Evolutionary conservation across 345 rosid species (phyloP), one percentile per base, ranked within the genome.

Genomic region (Pistacia integerrima): DNA sequence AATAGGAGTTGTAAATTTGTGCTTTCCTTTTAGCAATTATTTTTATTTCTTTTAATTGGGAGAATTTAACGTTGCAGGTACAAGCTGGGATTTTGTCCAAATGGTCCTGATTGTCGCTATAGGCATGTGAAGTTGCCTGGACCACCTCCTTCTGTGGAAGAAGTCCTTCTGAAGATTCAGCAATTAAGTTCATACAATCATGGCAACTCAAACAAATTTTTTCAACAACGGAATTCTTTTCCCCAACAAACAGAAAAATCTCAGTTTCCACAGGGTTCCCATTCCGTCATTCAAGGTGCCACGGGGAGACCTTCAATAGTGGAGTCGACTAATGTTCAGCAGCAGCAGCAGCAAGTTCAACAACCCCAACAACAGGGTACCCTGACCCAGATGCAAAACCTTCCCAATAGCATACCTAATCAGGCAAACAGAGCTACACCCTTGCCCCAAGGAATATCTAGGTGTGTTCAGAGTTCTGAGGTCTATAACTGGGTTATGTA

Each of bases 391-490:
- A 77, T 85, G 67, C 97, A 85, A 79, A 92, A 77, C 86, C 80
- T 90, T 80, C 75, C 88, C 63, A 84, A 79, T 78, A 83, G 85
- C 61, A 78, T 67, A 67, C 85, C 93, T 61, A 88, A 85, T 76
- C 97, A 85, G 84, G 76, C 87, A 28, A 92, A 86, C 93, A 90
- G 87, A 88, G 82, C 93, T 66, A 82, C 86, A 70, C 89, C 94
- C 80, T 90, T 97, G 92, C 98, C 99, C 81, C 99, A 81, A 82
- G 99, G 99, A 88, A 85, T 91, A 84, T 90, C 97, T 92, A 97
- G 99, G 99, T 97, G 87, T 88, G 98, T 94, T 89, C 90, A 85
- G 97, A 90, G 92, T 83, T 81, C 97, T 87, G 85, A 76, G 88
- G 88, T 88, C 87, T 90, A 88, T 88, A 84, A 86, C 84, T 85